Percentiles rank a stretch among this genome's conserved stretches.
Conservation (phyloP, 2,329 filamentous ascomycete genomes). For the Dothistroma septosporum region DNA sequence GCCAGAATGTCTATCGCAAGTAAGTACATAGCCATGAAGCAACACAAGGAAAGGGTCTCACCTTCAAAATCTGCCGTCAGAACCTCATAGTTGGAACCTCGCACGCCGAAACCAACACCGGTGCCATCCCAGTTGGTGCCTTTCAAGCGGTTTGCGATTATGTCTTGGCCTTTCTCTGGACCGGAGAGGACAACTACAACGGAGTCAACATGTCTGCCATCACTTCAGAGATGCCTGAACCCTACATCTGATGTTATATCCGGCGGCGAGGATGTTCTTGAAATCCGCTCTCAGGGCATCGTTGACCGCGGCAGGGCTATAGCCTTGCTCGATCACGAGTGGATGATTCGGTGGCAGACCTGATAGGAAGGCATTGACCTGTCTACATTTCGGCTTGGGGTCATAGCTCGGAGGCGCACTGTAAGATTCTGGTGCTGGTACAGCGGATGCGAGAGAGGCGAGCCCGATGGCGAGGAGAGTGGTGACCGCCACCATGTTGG, state of each 20-base stretch:
- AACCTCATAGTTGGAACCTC: background rate
- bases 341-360: slow-evolving; percentile 2
- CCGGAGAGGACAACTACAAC: background rate
- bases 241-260: background rate
- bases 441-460: background rate
- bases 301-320: background rate
- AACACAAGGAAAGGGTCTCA: background rate
- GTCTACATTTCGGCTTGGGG: background rate
- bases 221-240: background rate
- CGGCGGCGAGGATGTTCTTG: background rate
- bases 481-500: background rate
- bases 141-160: background rate
- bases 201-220: background rate
- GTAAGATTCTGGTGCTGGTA: background rate
- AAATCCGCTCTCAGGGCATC: background rate
- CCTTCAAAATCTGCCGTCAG: background rate
- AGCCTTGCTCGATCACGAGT: slow-evolving; percentile 1
- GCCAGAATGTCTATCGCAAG: background rate
- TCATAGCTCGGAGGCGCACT: background rate
- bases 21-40: background rate
- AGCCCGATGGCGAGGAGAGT: background rate
- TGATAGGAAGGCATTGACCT: background rate
- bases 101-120: background rate
- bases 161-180: background rate
- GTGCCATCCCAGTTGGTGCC: background rate